Evolutionary conservation across 2,329 filamentous ascomycete genomes (phyloP).

Genomic region (Alternaria sp.): DNA sequence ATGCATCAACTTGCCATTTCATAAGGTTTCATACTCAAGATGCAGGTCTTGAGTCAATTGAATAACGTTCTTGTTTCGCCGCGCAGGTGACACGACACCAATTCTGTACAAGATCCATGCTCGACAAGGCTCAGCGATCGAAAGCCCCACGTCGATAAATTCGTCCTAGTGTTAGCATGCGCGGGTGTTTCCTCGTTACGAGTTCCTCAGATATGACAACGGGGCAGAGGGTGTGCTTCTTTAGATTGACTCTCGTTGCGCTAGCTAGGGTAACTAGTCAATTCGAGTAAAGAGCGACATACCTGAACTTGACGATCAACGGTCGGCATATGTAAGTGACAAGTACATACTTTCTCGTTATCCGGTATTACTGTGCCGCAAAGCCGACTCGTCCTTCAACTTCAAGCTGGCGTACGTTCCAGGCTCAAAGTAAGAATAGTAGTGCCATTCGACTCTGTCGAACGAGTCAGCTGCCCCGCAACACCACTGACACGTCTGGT

Average conservation of each 20-base stretch:
- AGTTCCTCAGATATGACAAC: not conserved
- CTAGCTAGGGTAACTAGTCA: not conserved
- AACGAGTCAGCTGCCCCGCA: slow-evolving; percentile 10
- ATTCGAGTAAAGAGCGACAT: slow-evolving; percentile 1
- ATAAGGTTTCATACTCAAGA: not conserved
- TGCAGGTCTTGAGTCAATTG: not conserved
- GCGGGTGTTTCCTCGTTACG: not conserved
- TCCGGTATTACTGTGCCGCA: not conserved
- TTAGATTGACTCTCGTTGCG: not conserved
- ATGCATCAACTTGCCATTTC: not conserved
- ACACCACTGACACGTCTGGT: slow-evolving; percentile 4
- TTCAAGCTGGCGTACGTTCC: not conserved
- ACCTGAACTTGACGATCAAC: not conserved
- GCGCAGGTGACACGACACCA: not conserved
- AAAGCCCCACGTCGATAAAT: not conserved
- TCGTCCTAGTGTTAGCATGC: not conserved
- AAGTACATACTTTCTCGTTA: not conserved
- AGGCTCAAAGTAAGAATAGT: slow-evolving; percentile 1
- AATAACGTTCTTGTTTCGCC: not conserved
- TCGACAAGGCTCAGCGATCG: not conserved
- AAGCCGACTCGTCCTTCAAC: not conserved
- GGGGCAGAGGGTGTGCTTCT: not conserved
- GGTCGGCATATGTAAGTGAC: not conserved
- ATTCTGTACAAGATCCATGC: not conserved
- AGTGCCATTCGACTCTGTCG: not conserved